Evolutionary conservation across 2,329 filamentous ascomycete species (phyloP).

Genomic region (Apiospora arundinis): DNA sequence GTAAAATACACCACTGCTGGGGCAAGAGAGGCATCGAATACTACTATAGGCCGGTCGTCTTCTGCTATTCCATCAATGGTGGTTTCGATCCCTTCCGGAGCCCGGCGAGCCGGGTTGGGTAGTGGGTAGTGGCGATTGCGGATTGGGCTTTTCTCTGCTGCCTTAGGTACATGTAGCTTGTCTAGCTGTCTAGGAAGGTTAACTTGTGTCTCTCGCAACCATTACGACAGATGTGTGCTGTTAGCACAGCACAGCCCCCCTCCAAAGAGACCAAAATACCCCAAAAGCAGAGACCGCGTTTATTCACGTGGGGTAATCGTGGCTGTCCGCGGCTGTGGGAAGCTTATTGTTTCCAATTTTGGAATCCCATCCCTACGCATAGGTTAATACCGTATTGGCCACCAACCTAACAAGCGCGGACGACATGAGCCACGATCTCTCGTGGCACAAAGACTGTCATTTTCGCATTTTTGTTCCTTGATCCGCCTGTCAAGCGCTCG

Average conservation of each 20-base stretch:
- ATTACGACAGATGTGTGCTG: background rate
- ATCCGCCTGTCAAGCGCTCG: background rate
- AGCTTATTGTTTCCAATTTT: constrained; percentile 10
- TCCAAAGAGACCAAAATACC: background rate
- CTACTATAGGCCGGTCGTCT: background rate
- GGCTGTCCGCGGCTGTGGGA: constrained; percentile 14
- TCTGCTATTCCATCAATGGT: constrained; percentile 8
- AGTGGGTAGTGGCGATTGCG: background rate
- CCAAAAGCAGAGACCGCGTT: background rate
- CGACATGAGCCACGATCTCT: constrained; percentile 7
- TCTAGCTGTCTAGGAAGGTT: too few species aligned
- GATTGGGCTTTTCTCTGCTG: background rate
- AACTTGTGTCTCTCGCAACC: background rate
- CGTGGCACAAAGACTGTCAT: background rate
- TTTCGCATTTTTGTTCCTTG: background rate
- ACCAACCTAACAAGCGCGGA: constrained; percentile 7
- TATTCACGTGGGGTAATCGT: constrained; percentile 12
- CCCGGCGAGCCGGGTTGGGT: background rate
- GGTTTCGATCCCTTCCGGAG: constrained; percentile 8
- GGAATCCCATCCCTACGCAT: background rate
- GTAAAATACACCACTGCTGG: background rate
- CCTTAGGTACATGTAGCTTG: too few species aligned
- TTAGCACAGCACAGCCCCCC: background rate
- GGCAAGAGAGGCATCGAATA: background rate
- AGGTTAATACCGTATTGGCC: background rate